These are phyloP conservation scores for Suillus americanus DNA, from an alignment of 768 basidiomycete genomes.

Conservation along the genomic window DNA sequence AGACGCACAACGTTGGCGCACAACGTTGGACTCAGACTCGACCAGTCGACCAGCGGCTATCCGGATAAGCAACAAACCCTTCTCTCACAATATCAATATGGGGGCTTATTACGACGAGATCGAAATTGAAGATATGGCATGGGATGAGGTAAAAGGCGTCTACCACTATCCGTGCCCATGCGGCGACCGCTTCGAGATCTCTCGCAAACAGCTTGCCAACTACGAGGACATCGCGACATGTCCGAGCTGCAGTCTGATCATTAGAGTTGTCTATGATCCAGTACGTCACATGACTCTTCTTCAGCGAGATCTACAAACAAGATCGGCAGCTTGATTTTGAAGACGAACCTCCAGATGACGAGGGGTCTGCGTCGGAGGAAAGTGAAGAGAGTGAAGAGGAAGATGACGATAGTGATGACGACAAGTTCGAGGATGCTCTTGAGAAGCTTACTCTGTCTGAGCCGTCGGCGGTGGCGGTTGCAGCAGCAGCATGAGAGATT, in stretches of 20 bases:
- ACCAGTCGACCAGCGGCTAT: not conserved
- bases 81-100: conserved; percentile 39
- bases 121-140: conserved; percentile 95
- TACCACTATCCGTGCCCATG: conserved; percentile 98
- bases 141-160: conserved; percentile 79
- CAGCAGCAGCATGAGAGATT: not conserved
- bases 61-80: not conserved
- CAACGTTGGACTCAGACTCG: not conserved
- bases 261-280: conserved; percentile 92
- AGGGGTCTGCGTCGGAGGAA: conserved; percentile 26
- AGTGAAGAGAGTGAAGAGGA: conserved; percentile 42
- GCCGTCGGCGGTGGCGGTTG: not conserved
- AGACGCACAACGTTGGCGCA: no score
- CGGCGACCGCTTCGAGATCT: conserved; percentile 97
- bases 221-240: conserved; percentile 95
- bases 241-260: conserved; percentile 92
- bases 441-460: conserved; percentile 47
- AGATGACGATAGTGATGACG: conserved; percentile 36
- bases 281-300: conserved; percentile 47
- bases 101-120: conserved; percentile 94
- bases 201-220: conserved; percentile 76
- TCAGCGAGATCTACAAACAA: not conserved
- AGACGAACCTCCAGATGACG: conserved; percentile 66
- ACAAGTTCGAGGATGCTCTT: conserved; percentile 64
- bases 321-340: conserved; percentile 73